A percentile compares a stretch with the other conserved stretches of the same genome.
These are phyloP conservation scores for Chlamydomonas sp. DNA, from an alignment of 139 green algal genomes.

Conservation along the genomic window DNA sequence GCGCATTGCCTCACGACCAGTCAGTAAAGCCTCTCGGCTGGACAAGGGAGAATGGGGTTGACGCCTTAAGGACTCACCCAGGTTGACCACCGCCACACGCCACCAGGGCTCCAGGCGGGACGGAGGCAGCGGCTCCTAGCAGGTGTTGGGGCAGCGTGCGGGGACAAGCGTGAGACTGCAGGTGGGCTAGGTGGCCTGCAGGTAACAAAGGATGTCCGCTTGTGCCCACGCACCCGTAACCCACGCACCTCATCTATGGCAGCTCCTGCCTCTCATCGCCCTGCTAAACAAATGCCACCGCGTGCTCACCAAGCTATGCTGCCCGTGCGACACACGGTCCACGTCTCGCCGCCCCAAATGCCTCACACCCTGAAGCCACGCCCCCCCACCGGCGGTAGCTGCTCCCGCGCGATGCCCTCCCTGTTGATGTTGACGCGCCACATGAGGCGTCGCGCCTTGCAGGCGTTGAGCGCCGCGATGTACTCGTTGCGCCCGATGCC, in stretches of 20 bases:
- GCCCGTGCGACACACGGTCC: no score
- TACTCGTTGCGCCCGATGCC: constrained; percentile 96
- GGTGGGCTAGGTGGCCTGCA: not conserved
- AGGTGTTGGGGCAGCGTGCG: not conserved
- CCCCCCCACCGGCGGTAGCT: constrained; percentile 16
- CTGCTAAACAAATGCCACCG: no score
- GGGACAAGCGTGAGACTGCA: not conserved
- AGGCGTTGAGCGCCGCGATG: constrained; percentile 91
- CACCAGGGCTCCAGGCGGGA: constrained; percentile 82
- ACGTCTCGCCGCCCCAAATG: no score
- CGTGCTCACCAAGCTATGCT: no score
- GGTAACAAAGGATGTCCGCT: not conserved
- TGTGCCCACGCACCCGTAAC: no score
- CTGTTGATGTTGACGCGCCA: constrained; percentile 54
- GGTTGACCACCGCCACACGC: constrained; percentile 83
- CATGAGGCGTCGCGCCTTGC: constrained; percentile 68
- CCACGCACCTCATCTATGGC: no score
- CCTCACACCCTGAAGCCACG: no score
- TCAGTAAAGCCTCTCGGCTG: no score
- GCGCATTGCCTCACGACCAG: no score
- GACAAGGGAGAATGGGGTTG: no score
- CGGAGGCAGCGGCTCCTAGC: constrained; percentile 1
- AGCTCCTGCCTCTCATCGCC: no score
- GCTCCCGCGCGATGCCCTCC: constrained; percentile 22
- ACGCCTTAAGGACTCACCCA: constrained; percentile 59